Base-by-base conservation (phyloP, 2,329 filamentous ascomycete species). In the Colletotrichum eleusines region DNA sequence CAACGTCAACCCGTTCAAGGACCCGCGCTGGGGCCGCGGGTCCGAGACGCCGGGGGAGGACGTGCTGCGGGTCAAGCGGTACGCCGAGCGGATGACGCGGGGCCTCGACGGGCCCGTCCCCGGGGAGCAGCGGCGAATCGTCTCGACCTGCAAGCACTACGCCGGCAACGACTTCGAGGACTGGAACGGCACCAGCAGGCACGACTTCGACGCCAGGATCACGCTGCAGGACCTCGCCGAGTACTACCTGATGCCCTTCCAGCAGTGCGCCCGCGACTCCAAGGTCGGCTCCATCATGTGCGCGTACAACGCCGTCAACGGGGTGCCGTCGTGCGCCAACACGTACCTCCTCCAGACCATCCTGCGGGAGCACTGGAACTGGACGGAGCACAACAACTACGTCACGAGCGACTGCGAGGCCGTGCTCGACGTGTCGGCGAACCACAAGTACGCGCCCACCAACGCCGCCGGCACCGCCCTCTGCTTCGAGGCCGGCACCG, bases 391-490 rank as follows among this genome's bases (percentile, higher is more conserved):
- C 59, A 85, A 89, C 66, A 87, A 91, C 72, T 91, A 86, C 76
- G 84, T 92, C 44, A 89, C 88, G 1, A 88, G 85, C 20, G 90
- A 92, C 76, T 93, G 91, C 73, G 89, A 90, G 66, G 86, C 91
- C 0, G 82, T 91, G 0, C 81, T 86, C 53, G 86, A 91, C 75
- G 85, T 91, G 65, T 89, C 82, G 73, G 80, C 76, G 23, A 77
- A 80, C 42, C 82, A 84, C 51, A 76, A 82, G 48, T 84, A 80
- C 57, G 80, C 80, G n/a, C 74, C 75, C 8, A 79, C 77, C 9
- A 76, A 76, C 2, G 78, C 77, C 2, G 75, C 80, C 53, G 81
- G 78, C 3, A 77, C 79, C 0, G 80, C 77, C 3, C 64, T 77
- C 48, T 76, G 78, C 9, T 72, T 79, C 35, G 77, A 76, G 38